A percentile compares a stretch with the other conserved stretches of the same genome.
These are phyloP conservation scores for Paramyrothecium sp. DNA, from an alignment of 2,329 filamentous ascomycete species.

Conservation along the genomic window DNA sequence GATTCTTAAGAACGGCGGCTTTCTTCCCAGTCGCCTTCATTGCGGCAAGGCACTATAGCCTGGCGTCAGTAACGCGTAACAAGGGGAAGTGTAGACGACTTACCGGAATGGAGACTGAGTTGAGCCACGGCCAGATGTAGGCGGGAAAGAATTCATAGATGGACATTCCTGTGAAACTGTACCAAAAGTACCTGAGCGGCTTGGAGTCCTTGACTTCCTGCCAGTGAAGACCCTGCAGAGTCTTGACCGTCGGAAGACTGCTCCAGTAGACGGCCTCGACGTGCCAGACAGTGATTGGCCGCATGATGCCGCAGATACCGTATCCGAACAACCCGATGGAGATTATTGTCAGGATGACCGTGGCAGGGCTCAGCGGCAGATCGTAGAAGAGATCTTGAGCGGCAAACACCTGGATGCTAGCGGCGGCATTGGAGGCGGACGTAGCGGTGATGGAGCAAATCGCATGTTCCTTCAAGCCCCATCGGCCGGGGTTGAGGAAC, in stretches of 20 bases:
- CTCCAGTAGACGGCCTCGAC: slow-evolving; percentile 57
- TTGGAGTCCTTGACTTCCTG: slow-evolving; percentile 47
- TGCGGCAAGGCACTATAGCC: slow-evolving; percentile 41
- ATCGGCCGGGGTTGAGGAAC: slow-evolving; percentile 51
- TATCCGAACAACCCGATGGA: slow-evolving; percentile 57
- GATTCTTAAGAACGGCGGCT: slow-evolving; percentile 39
- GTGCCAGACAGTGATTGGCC: slow-evolving; percentile 54
- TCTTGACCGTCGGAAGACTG: slow-evolving; percentile 50
- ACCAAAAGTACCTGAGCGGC: slow-evolving; percentile 52
- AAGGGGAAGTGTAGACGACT: background rate
- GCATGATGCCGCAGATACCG: slow-evolving; percentile 50
- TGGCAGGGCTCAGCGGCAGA: slow-evolving; percentile 40
- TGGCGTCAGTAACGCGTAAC: background rate
- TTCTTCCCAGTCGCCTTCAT: slow-evolving; percentile 48
- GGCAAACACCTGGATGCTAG: slow-evolving; percentile 40
- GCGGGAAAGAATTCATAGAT: slow-evolving; percentile 52
- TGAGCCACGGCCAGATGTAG: slow-evolving; percentile 55
- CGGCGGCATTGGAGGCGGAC: slow-evolving; percentile 47
- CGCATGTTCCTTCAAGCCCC: slow-evolving; percentile 55
- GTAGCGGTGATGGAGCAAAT: slow-evolving; percentile 53
- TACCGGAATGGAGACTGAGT: slow-evolving; percentile 49
- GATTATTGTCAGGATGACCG: slow-evolving; percentile 47
- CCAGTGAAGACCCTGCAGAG: slow-evolving; percentile 54
- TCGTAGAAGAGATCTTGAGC: slow-evolving; percentile 52
- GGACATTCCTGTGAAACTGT: slow-evolving; percentile 45